Base-by-base conservation (phyloP, 1,284 basidiomycete species). In the Pseudozyma pruni region DNA sequence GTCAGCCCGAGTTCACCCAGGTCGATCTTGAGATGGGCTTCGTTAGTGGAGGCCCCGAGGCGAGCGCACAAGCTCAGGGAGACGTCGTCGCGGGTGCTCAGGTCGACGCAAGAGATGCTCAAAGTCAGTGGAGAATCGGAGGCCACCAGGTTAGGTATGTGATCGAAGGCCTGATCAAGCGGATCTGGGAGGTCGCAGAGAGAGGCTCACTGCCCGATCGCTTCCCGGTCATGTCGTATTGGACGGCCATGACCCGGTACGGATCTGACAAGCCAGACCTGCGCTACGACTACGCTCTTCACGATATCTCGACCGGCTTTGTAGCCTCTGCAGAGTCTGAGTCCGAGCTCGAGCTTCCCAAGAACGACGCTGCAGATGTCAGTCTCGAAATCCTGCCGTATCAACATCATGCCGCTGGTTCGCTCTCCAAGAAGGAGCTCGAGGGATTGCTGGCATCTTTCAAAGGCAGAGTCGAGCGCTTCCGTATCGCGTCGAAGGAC, bases 1-100 rank as follows among this genome's bases (percentile, higher is more conserved):
- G 94, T 27, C 94, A 97, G 81, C 93, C 94, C 0, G 94, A 97
- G 83, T 97, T 97, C 83, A 97, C 94, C 19, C 94, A 97, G 84
- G 86, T 97, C 67, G 94, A 97, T 88, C 83, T 97, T 68, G 94
- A 97, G 84, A 94, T 97, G 91, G 92, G 91, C 2, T 97, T 92
- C 83, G 90, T 96, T 23, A 90, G 90, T 19, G 96, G 94, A 11
- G 73, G 81, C 2, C 63, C 81, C 83, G 88, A 62, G 85, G 90
- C 40, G 19, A n/a, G 27, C 8, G 2, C 27, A 11, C 20, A 33
- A 22, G 25, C 46, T 7, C n/a, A 5, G 9, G 19, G 25, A 8
- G 32, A 19, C 19, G 22, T 5, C 5, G 22, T 2, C 14, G 20
- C 14, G 35, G n/a, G n/a, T 2, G 17, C 17, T 13, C 16, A 16